A percentile compares a stretch with the other conserved stretches of the same genome.
Evolutionary conservation across 2,329 filamentous ascomycete species (phyloP).

Genomic region (Neonectria ditissima): DNA sequence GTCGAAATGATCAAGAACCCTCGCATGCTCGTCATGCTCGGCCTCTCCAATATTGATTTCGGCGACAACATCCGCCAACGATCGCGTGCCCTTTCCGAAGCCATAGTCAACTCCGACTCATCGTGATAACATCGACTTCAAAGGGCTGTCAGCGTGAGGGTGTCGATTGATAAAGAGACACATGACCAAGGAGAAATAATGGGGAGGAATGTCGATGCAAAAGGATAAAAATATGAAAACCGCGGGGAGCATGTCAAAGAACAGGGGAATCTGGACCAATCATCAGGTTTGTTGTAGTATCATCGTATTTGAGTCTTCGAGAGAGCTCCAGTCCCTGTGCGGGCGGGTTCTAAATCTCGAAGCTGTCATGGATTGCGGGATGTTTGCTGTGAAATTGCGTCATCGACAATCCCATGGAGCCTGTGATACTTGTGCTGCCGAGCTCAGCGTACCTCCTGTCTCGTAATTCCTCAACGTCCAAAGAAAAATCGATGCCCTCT

Average conservation of each 20-base stretch:
- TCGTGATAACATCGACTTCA: neutral
- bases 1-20: constrained; percentile 49
- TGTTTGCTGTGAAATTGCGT: constrained; percentile 24
- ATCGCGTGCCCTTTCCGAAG: constrained; percentile 43
- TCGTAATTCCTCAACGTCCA: neutral
- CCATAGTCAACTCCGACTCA: constrained; percentile 21
- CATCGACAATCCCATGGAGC: constrained; percentile 5
- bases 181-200: neutral
- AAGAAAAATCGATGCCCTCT: neutral
- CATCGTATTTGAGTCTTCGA: constrained; percentile 27
- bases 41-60: constrained; percentile 47
- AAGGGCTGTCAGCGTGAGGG: neutral
- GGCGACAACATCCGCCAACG: constrained; percentile 44
- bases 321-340: constrained; percentile 9
- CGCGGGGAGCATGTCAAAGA: neutral
- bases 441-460: neutral
- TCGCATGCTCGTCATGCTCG: constrained; percentile 49
- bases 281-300: constrained; percentile 23
- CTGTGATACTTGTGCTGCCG: constrained; percentile 9
- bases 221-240: neutral
- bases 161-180: neutral
- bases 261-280: constrained; percentile 13
- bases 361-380: constrained; percentile 27
- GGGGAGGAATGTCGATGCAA: neutral
- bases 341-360: constrained; percentile 23